A percentile compares a stretch with the other conserved stretches of the same genome.
Evolutionary conservation across 306 rosid species (phyloP).

Genomic region (Betula pendula): DNA sequence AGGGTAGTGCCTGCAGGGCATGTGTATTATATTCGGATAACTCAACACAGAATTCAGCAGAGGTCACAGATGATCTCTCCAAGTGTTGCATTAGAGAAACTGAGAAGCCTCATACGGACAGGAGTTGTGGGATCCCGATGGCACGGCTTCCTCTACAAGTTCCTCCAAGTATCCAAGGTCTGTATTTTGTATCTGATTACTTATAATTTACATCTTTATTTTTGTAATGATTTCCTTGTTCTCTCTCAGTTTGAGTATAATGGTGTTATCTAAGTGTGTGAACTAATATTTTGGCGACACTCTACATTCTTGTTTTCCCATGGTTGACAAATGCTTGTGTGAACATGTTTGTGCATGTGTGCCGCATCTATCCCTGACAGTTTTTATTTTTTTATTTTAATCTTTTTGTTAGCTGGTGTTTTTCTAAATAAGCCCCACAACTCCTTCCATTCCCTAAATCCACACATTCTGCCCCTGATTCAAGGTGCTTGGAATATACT

Average conservation of each 20-base stretch:
- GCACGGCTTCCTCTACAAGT: constrained; percentile 72
- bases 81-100: constrained; percentile 81
- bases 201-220: neutral
- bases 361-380: neutral
- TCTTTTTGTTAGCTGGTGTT: neutral
- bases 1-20: constrained; percentile 52
- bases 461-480: neutral
- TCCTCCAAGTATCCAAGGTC: constrained; percentile 88
- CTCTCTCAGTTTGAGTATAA: neutral
- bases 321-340: neutral
- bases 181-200: constrained; percentile 4
- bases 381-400: neutral
- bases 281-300: constrained; percentile 3
- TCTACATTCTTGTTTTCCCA: neutral
- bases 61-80: constrained; percentile 77
- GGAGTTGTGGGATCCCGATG: constrained; percentile 57
- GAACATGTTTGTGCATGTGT: neutral
- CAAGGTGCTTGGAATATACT: neutral
- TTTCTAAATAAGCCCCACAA: neutral
- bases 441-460: neutral
- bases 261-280: constrained; percentile 4
- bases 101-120: constrained; percentile 65
- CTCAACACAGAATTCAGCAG: constrained; percentile 52
- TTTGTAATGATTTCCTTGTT: constrained; percentile 10
- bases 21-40: constrained; percentile 79